Percentiles rank a stretch among this genome's conserved stretches.
These are phyloP conservation scores for Apiospora kogelbergensis DNA, from an alignment of 2,329 filamentous ascomycete genomes.

Conservation along the genomic window DNA sequence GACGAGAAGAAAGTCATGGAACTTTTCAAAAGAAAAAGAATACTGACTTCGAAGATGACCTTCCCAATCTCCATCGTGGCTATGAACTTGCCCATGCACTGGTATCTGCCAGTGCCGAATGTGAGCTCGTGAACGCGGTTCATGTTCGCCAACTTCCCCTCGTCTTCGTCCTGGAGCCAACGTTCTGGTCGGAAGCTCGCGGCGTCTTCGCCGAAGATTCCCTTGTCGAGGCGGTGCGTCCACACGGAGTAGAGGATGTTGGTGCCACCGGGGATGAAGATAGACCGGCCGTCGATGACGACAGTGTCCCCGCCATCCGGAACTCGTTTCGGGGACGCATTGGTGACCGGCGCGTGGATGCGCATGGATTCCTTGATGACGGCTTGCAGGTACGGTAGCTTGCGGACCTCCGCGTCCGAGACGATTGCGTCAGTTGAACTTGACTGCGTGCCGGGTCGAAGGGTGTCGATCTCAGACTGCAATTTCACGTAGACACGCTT, in stretches of 20 bases:
- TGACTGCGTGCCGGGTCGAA: neutral
- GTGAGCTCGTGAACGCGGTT: constrained; percentile 33
- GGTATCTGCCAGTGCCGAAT: constrained; percentile 36
- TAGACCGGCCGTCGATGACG: neutral
- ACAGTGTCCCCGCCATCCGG: constrained; percentile 15
- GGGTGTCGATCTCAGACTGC: constrained; percentile 43
- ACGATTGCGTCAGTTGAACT: constrained; percentile 26
- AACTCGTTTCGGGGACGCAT: constrained; percentile 12
- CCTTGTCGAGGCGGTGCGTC: constrained; percentile 1
- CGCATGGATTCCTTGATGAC: constrained; percentile 16
- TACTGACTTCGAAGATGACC: constrained; percentile 31
- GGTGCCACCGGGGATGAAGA: constrained; percentile 15
- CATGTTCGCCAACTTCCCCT: constrained; percentile 23
- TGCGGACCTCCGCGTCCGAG: constrained; percentile 11
- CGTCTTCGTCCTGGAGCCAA: constrained; percentile 6
- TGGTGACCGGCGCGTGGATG: constrained; percentile 10
- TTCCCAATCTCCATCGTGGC: constrained; percentile 42
- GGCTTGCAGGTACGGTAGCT: constrained; percentile 8
- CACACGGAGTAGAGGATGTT: constrained; percentile 10
- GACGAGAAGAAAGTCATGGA: neutral
- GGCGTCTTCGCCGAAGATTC: constrained; percentile 13
- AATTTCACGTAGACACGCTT: constrained; percentile 44
- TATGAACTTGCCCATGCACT: constrained; percentile 40
- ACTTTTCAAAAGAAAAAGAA: neutral
- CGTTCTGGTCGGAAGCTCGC: constrained; percentile 17